Evolutionary conservation across 768 basidiomycete genomes (phyloP), one percentile per base, ranked within the genome.

Genomic region (Chalciporus sphaerocephalus): DNA sequence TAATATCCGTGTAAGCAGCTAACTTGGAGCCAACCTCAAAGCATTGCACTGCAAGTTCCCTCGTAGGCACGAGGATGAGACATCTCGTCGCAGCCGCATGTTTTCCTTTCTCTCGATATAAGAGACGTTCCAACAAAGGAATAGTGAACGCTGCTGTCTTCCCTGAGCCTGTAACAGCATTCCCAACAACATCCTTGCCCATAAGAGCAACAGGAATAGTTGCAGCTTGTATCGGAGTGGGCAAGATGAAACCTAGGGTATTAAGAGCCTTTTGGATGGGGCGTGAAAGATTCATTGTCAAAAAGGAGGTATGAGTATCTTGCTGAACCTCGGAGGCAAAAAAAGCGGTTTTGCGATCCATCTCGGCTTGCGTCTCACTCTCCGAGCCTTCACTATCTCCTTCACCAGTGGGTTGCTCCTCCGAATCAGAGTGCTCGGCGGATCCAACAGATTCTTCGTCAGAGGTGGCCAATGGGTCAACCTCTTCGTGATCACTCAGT

Each of bases 111-210:
- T 97, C 93, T 44, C 96, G 79, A 60, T 94, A 98, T 43, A 94
- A 67, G 23, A 99, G 73, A 46, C 96, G 85, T 65, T 99, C 96
- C 40, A 94, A 66, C 69, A 94, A 87, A 32, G 96, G 96, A 48
- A 98, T 83, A 59, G 87, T 85, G 69, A 98, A 99, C 2, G 96
- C 96, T 9, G 92, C 95, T 1, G 96, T 99, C 73, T 99, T 99
- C 48, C 96, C 96, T 5, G 93, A 96, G 50, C 96, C 96, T 15
- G 96, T 99, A 15, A 95, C 90, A 16, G 96, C 95, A 47, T 81
- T 86, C 24, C 95, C 96, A 42, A 99, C 93, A 28, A 99, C 79
- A 63, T 99, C 96, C 61, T 96, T 93, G 40, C 96, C 96, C 18
- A 94, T 65, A 16, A 99, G 78, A 18, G 93, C 95, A 34, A 93